A percentile compares a stretch with the other conserved stretches of the same genome.
Conservation (phyloP, 257 asterid species). For the Phtheirospermum japonicum region DNA sequence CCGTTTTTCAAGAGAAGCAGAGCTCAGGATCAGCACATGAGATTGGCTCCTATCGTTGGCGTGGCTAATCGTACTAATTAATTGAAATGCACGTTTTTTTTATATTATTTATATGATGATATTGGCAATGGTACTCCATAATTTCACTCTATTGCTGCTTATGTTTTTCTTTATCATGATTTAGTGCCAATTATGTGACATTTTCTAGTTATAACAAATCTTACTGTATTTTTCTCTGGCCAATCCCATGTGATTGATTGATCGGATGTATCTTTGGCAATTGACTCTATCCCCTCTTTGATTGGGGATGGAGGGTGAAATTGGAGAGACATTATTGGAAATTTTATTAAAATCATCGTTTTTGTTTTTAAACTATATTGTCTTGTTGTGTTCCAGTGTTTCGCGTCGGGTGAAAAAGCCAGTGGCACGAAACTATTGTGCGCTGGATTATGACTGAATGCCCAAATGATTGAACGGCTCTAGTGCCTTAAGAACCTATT, state of each 20-base stretch:
- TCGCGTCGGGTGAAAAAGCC: not conserved
- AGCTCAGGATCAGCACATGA: conserved; percentile 47
- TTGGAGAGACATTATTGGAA: conserved; percentile 31
- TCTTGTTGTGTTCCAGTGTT: not conserved
- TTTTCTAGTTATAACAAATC: conserved; percentile 25
- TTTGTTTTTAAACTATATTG: not conserved
- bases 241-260: conserved; percentile 41
- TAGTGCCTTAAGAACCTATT: not conserved
- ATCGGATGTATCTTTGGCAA: conserved; percentile 32
- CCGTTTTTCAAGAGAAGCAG: conserved; percentile 44
- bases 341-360: not conserved
- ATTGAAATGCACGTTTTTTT: conserved; percentile 25
- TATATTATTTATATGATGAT: conserved; percentile 35
- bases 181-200: conserved; percentile 40
- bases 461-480: not conserved
- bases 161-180: conserved; percentile 34
- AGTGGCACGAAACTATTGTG: not conserved
- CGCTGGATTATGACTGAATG: not conserved
- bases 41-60: conserved; percentile 36
- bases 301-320: conserved; percentile 43
- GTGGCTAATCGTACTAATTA: conserved; percentile 31
- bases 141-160: conserved; percentile 35
- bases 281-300: conserved; percentile 40
- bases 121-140: conserved; percentile 38
- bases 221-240: conserved; percentile 35